Evolutionary conservation across 805 yeast genomes (phyloP).

Genomic region (Suhomyces sp.): DNA sequence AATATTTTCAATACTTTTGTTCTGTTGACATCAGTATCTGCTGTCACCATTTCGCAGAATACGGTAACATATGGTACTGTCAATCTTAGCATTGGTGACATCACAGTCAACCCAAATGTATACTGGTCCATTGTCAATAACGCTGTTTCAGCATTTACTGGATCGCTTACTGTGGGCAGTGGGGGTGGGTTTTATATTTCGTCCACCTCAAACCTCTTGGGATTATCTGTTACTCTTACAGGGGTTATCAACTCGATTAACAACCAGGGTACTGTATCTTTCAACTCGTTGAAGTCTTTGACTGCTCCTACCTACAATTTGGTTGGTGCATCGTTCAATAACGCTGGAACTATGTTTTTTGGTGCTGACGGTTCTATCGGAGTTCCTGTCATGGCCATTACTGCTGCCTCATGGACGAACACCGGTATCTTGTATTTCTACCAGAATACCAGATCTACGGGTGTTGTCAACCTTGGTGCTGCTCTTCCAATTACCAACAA

Average conservation of each 20-base stretch:
- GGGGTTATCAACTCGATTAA: slow-evolving; percentile 13
- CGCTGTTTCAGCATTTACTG: slow-evolving; percentile 12
- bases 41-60: slow-evolving; percentile 9
- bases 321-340: slow-evolving; percentile 7
- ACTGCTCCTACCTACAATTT: slow-evolving; percentile 9
- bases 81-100: slow-evolving; percentile 16
- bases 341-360: slow-evolving; percentile 7
- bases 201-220: slow-evolving; percentile 5
- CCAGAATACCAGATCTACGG: slow-evolving; percentile 20
- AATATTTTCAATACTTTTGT: not conserved
- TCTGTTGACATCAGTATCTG: slow-evolving; percentile 2
- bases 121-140: slow-evolving; percentile 18
- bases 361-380: slow-evolving; percentile 12
- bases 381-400: slow-evolving; percentile 11
- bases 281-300: slow-evolving; percentile 12
- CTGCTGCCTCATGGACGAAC: slow-evolving; percentile 12
- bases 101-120: slow-evolving; percentile 15
- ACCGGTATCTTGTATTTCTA: slow-evolving; percentile 20
- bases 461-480: slow-evolving; percentile 17
- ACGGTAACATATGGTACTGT: slow-evolving; percentile 18
- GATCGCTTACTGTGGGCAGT: slow-evolving; percentile 11
- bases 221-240: slow-evolving; percentile 9
- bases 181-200: slow-evolving; percentile 17
- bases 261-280: slow-evolving; percentile 18
- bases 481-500: slow-evolving; percentile 9